phyloP scores from a whole-genome alignment of 345 rosid genomes.

The Cardamine occulta region DNA sequence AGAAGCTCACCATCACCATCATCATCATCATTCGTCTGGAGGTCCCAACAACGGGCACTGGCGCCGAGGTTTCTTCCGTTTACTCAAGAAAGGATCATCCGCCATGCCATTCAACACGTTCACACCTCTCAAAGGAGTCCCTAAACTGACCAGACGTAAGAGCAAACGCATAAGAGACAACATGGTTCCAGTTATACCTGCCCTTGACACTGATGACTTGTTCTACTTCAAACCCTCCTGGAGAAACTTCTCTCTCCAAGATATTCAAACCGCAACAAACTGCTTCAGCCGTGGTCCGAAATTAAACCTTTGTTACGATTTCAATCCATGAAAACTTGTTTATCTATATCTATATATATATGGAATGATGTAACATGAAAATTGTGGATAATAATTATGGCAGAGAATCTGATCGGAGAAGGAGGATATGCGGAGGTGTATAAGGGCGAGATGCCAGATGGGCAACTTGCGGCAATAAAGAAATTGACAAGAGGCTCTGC shows the following conservation, averaged over 20 bases:
- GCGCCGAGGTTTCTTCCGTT: constrained; percentile 61
- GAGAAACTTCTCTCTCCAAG: constrained; percentile 74
- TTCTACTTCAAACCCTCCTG: constrained; percentile 68
- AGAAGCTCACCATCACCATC: constrained; percentile 40
- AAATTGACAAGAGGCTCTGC: constrained; percentile 71
- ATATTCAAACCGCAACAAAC: constrained; percentile 72
- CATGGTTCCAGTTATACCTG: constrained; percentile 48
- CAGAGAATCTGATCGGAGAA: constrained; percentile 84
- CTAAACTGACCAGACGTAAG: constrained; percentile 71
- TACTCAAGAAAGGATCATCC: constrained; percentile 64
- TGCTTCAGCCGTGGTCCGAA: constrained; percentile 66
- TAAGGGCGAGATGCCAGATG: constrained; percentile 69
- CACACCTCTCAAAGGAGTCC: constrained; percentile 51
- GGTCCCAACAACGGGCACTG: constrained; percentile 44
- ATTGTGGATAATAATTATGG: constrained; percentile 4
- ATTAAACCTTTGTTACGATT: constrained; percentile 1
- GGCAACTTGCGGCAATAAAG: constrained; percentile 73
- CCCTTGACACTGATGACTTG: constrained; percentile 69
- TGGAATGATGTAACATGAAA: neutral
- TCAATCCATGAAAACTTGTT: neutral
- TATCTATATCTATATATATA: neutral
- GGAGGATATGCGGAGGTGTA: constrained; percentile 94
- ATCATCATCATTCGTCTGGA: constrained; percentile 28
- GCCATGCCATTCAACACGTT: constrained; percentile 52
- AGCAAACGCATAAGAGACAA: constrained; percentile 64